These are phyloP conservation scores for Stephania japonica DNA, from an alignment of 164 flowering plant species.

Conservation along the genomic window DNA sequence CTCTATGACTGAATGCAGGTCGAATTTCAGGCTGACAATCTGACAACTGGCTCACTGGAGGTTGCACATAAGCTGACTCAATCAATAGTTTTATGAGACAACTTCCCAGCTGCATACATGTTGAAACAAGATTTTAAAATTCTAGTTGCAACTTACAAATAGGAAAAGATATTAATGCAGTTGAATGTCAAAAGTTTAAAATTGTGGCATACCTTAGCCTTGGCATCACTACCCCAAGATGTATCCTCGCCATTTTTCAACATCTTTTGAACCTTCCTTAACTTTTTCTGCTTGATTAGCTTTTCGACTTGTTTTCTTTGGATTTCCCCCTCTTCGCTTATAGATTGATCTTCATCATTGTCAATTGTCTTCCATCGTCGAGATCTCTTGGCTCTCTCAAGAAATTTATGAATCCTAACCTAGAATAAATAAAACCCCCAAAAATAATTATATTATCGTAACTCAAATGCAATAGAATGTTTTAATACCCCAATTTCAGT, in stretches of 20 bases:
- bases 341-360: constrained; percentile 25
- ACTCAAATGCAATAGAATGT: too few species aligned
- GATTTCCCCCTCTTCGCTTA: constrained; percentile 39
- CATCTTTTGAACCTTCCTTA: constrained; percentile 52
- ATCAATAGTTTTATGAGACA: constrained; percentile 69
- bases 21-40: constrained; percentile 79
- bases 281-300: constrained; percentile 53
- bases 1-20: constrained; percentile 78
- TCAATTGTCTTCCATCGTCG: constrained; percentile 24
- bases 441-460: not conserved
- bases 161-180: not conserved
- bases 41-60: constrained; percentile 52
- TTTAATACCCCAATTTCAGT: too few species aligned
- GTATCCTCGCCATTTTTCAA: constrained; percentile 45
- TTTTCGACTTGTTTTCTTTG: constrained; percentile 54
- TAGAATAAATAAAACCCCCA: constrained; percentile 16
- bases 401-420: constrained; percentile 66
- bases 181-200: not conserved
- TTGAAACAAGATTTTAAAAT: constrained; percentile 15
- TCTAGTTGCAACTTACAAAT: not conserved
- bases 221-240: constrained; percentile 71
- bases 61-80: constrained; percentile 78
- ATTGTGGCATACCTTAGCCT: constrained; percentile 65
- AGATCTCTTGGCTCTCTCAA: constrained; percentile 55
- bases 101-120: constrained; percentile 72